A percentile compares a stretch with the other conserved stretches of the same genome.
These are phyloP conservation scores for Musa balbisiana DNA, from an alignment of 202 grass and related monocot genomes.

Conservation along the genomic window DNA sequence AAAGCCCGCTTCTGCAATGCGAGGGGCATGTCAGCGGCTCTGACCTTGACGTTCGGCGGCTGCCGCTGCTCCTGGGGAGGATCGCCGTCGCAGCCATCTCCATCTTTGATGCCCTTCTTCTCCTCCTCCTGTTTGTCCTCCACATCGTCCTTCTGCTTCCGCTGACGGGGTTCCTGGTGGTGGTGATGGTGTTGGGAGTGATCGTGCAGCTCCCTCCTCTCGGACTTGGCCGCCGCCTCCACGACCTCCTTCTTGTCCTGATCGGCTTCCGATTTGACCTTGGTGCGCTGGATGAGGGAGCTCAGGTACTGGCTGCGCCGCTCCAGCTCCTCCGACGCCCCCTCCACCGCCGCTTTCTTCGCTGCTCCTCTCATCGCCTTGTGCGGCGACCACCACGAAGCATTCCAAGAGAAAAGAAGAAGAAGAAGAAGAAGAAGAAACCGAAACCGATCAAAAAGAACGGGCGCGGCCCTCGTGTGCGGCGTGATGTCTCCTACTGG, in stretches of 20 bases:
- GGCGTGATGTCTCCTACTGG: too few species aligned
- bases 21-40: slow-evolving; percentile 48
- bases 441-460: neutral
- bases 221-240: slow-evolving; percentile 21
- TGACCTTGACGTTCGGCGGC: neutral
- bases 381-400: neutral
- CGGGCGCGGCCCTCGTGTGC: too few species aligned
- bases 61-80: neutral
- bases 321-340: slow-evolving; percentile 45
- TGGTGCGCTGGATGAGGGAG: slow-evolving; percentile 53
- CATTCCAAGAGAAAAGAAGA: neutral
- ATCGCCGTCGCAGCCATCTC: neutral
- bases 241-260: slow-evolving; percentile 2
- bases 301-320: slow-evolving; percentile 54
- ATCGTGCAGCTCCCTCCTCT: slow-evolving; percentile 1
- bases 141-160: slow-evolving; percentile 6
- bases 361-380: slow-evolving; percentile 34
- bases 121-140: slow-evolving; percentile 29
- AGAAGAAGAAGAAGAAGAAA: neutral
- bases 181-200: too few species aligned
- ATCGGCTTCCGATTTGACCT: slow-evolving; percentile 29
- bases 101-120: slow-evolving; percentile 27
- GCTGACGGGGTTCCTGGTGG: neutral
- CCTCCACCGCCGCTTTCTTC: slow-evolving; percentile 13
- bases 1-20: slow-evolving; percentile 79